Conservation (phyloP, 148 eudicot species). For the Rhododendron molle region DNA sequence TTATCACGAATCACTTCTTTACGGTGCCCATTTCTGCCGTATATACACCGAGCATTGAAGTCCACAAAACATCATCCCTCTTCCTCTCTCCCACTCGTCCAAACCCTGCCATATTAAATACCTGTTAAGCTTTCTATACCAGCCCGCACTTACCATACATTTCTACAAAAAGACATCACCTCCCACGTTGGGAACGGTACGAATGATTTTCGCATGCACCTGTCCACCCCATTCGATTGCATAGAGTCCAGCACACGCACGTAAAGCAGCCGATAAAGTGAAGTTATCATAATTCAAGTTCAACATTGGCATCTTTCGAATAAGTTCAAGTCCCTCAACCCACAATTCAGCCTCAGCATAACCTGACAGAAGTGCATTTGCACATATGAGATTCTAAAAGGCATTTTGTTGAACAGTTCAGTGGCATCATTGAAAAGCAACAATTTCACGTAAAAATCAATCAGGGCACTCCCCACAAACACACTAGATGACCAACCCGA, state of each 20-base stretch:
- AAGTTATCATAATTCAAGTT: slow-evolving; percentile 40
- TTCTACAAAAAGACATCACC: slow-evolving; percentile 51
- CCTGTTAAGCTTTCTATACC: too few species aligned
- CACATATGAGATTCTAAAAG: slow-evolving; percentile 56
- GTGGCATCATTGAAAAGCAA: slow-evolving; percentile 40
- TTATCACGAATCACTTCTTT: too few species aligned
- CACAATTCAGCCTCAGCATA: slow-evolving; percentile 61
- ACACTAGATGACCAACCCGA: slow-evolving; percentile 67
- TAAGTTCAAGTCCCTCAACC: slow-evolving; percentile 41
- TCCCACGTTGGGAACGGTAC: slow-evolving; percentile 25
- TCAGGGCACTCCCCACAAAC: slow-evolving; percentile 69
- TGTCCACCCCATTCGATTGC: slow-evolving; percentile 47
- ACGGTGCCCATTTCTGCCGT: too few species aligned
- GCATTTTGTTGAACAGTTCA: slow-evolving; percentile 52
- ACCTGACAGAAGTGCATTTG: slow-evolving; percentile 58
- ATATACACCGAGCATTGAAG: too few species aligned
- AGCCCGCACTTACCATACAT: slow-evolving; percentile 85
- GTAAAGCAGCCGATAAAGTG: slow-evolving; percentile 53
- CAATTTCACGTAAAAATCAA: slow-evolving; percentile 51
- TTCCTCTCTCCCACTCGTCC: too few species aligned
- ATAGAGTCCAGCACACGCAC: slow-evolving; percentile 52
- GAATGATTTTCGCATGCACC: slow-evolving; percentile 51
- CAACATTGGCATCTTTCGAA: slow-evolving; percentile 45
- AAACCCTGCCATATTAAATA: too few species aligned
- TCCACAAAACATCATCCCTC: too few species aligned